Evolutionary conservation across 345 rosid species (phyloP).

Genomic region (Euphorbia lathyris): DNA sequence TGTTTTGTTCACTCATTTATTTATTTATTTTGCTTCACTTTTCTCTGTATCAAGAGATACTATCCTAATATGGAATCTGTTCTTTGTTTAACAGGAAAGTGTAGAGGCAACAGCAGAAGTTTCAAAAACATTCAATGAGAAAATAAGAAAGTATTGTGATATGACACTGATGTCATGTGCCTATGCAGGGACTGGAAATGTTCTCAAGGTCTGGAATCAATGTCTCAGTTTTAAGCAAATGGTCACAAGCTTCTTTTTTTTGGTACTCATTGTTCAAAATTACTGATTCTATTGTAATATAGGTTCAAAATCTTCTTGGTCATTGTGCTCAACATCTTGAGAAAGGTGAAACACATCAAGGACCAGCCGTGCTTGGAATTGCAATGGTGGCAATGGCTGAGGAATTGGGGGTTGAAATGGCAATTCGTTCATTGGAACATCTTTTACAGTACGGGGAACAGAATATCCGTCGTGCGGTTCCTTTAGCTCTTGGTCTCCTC

Average conservation of each 20-base stretch:
- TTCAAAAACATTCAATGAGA: slow-evolving; percentile 86
- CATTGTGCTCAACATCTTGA: slow-evolving; percentile 89
- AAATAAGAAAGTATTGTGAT: slow-evolving; percentile 87
- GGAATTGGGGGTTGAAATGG: slow-evolving; percentile 97
- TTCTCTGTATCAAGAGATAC: background rate
- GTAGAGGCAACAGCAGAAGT: slow-evolving; percentile 97
- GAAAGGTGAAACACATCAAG: slow-evolving; percentile 85
- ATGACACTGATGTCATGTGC: slow-evolving; percentile 96
- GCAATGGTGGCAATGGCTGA: slow-evolving; percentile 99
- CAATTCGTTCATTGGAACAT: slow-evolving; percentile 87
- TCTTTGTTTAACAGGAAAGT: slow-evolving; percentile 49
- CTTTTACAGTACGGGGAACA: slow-evolving; percentile 94
- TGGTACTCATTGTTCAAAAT: too few species aligned
- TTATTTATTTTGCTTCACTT: background rate
- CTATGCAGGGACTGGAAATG: slow-evolving; percentile 95
- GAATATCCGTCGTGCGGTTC: slow-evolving; percentile 83
- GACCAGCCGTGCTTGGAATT: slow-evolving; percentile 94
- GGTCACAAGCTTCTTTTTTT: background rate
- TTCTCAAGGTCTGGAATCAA: slow-evolving; percentile 67
- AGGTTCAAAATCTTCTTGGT: slow-evolving; percentile 91
- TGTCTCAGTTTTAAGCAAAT: slow-evolving; percentile 5
- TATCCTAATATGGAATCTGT: background rate
- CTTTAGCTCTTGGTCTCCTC: slow-evolving; percentile 95
- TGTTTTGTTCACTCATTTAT: too few species aligned
- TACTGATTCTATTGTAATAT: slow-evolving; percentile 11